Evolutionary conservation across 768 basidiomycete genomes (phyloP), one percentile per base, ranked within the genome.

Genomic region (Tricholoma saponaceum): DNA sequence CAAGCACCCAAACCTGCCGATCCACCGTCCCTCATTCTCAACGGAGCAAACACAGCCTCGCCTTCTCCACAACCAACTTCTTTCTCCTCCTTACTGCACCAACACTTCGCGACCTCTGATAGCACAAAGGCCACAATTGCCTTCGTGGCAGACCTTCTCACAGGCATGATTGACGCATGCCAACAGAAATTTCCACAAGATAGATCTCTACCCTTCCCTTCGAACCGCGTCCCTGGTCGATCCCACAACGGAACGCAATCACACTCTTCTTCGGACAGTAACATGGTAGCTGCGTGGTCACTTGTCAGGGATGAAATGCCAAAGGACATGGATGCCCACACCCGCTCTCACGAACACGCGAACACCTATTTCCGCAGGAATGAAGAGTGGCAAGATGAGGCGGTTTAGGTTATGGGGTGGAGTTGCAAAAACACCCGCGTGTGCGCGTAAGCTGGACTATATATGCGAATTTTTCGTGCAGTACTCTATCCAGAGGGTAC

Each of bases 301-400:
- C 81, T 60, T 85, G 83, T 66, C 97, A 99, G 0, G 94, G 94
- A 69, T 98, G 96, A 66, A 96, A 98, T 13, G 78, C 76, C 13
- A 94, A 68, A 0, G 94, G 83, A 69, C 95, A 98, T 0, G 92
- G 77, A 66, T 98, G 96, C 0, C 79, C 77, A 63, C 96, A 99
- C 5, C 74, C 74, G 26, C 74, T 72, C 35, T 75, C 71, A 2
- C 87, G 82, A 4, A 71, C 58, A 12, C 89, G 84, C 0, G 84
- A 78, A 67, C 90, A 92, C 0, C 85, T 79, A 59, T 81, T 81
- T 0, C 81, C 87, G 60, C 92, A 93, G 3, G 88, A 90, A 65
- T 92, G 90, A 1, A 87, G 87, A 2, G 86, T 89, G 0, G 87
- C 80, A 3, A 88, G 77, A 7, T 86, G 84, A 0, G 84, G 76